Conservation (phyloP, 345 rosid species). For the Lepidium africanum region DNA sequence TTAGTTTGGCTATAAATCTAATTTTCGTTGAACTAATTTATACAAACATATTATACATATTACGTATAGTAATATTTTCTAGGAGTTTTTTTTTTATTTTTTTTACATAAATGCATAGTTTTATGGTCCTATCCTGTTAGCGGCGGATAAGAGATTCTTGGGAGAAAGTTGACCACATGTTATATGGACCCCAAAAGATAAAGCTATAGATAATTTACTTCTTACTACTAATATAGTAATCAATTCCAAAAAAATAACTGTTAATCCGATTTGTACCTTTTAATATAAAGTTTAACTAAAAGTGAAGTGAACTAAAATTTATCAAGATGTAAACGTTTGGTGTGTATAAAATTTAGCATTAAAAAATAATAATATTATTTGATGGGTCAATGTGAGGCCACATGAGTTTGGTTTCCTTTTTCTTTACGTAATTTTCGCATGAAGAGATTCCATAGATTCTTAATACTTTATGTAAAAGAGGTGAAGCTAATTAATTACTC, state of each 20-base stretch:
- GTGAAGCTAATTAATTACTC: background rate
- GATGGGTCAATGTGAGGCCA: background rate
- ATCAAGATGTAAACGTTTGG: background rate
- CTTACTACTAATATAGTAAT: background rate
- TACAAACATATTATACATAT: too few relatives aligned
- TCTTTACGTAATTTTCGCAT: background rate
- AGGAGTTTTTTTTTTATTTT: too few relatives aligned
- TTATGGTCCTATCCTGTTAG: background rate
- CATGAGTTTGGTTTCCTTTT: background rate
- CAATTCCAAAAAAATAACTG: background rate
- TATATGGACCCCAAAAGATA: background rate
- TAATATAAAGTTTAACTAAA: background rate
- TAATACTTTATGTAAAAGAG: background rate
- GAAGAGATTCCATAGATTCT: constrained; percentile 12
- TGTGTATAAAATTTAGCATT: constrained; percentile 4
- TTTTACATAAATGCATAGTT: background rate
- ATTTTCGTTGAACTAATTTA: too few relatives aligned
- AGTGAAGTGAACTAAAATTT: background rate
- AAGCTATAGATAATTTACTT: background rate
- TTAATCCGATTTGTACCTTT: background rate
- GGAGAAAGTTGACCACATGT: background rate
- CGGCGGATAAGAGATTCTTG: background rate
- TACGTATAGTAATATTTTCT: too few relatives aligned
- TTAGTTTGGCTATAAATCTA: too few relatives aligned
- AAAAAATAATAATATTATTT: background rate